A percentile compares a stretch with the other conserved stretches of the same genome.
Conservation (phyloP, 108 stramenopile genomes). For the Nitzschia inconspicua region DNA sequence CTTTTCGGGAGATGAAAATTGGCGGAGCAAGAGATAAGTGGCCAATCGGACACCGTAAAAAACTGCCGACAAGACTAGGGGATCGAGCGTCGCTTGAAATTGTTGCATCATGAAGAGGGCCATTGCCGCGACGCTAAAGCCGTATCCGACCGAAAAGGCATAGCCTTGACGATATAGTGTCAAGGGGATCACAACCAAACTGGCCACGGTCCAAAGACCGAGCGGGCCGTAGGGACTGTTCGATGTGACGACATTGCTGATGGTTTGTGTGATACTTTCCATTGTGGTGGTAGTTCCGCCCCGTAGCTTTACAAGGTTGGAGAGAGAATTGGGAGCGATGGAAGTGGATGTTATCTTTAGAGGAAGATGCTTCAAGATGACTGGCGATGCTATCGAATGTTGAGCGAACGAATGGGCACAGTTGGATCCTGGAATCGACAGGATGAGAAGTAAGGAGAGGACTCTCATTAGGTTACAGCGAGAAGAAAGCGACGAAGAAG, state of each 20-base stretch:
- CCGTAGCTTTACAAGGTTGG: too few species aligned
- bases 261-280: too few species aligned
- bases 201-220: slow-evolving; percentile 20
- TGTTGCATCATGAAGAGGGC: slow-evolving; percentile 10
- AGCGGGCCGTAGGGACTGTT: slow-evolving; percentile 11
- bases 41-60: slow-evolving; percentile 45
- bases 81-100: background rate
- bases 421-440: too few species aligned
- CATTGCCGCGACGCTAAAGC: slow-evolving; percentile 25
- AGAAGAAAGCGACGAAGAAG: too few species aligned
- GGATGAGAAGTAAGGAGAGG: too few species aligned
- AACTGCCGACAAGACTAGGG: slow-evolving; percentile 5
- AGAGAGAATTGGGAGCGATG: too few species aligned
- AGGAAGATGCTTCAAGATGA: too few species aligned
- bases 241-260: background rate
- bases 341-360: too few species aligned
- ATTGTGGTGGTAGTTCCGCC: too few species aligned
- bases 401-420: too few species aligned
- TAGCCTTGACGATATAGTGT: slow-evolving; percentile 36
- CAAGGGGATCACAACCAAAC: slow-evolving; percentile 24
- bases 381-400: too few species aligned
- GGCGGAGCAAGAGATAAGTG: slow-evolving; percentile 22
- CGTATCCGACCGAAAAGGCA: slow-evolving; percentile 38
- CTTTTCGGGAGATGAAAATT: slow-evolving; percentile 4
- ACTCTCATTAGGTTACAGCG: too few species aligned